phyloP scores from a whole-genome alignment of 371 early-diverging fungal genomes.

The Mucor circinelloides region DNA sequence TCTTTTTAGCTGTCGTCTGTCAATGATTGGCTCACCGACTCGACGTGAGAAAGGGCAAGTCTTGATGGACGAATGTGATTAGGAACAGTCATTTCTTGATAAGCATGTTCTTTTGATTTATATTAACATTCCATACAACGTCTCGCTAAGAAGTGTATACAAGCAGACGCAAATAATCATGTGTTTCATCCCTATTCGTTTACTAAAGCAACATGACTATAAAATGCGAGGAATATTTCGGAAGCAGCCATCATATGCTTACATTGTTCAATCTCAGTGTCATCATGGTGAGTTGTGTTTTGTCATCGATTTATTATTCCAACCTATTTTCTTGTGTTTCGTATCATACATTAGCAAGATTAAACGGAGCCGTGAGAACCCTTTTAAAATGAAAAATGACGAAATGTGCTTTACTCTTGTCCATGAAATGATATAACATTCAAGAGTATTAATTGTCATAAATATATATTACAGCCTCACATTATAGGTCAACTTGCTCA shows the following conservation, averaged over 20 bases:
- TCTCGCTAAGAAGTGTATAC: neutral
- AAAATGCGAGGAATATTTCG: neutral
- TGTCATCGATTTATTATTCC: neutral
- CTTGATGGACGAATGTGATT: neutral
- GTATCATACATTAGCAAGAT: neutral
- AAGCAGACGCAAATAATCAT: neutral
- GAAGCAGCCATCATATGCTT: neutral
- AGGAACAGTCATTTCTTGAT: no score
- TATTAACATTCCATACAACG: no score
- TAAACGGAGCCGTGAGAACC: neutral
- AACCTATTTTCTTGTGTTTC: neutral
- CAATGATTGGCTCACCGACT: neutral
- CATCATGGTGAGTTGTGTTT: neutral
- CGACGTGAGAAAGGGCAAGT: neutral
- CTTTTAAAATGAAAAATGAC: neutral
- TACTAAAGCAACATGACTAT: neutral
- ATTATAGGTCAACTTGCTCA: no score
- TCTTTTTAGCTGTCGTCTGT: neutral
- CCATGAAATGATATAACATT: no score
- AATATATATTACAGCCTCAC: no score
- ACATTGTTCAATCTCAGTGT: neutral
- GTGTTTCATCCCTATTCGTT: neutral
- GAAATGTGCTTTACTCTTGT: neutral
- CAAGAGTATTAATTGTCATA: no score
- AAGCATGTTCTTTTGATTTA: no score